phyloP scores from a whole-genome alignment of 2,329 filamentous ascomycete genomes.

The Ilyonectria mors-panacis region DNA sequence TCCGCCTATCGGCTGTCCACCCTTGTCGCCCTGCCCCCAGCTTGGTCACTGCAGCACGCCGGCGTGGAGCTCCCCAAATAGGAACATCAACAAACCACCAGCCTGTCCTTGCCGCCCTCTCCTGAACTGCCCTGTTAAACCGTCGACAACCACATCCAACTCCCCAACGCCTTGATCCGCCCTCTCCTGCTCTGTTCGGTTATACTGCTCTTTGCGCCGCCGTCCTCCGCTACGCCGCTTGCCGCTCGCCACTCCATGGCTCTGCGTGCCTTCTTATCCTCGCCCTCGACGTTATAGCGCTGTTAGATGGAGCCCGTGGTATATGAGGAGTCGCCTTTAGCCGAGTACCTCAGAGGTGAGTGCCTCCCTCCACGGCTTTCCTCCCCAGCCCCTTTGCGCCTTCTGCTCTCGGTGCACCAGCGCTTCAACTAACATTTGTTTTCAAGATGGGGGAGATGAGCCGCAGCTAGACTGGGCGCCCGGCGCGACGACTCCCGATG shows the following conservation, averaged over 20 bases:
- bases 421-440: conserved; percentile 4
- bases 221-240: conserved; percentile 18
- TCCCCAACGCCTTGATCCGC: conserved; percentile 18
- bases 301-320: conserved; percentile 84
- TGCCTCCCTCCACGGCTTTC: not conserved
- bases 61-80: conserved; percentile 48
- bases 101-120: conserved; percentile 41
- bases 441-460: conserved; percentile 64
- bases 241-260: conserved; percentile 48
- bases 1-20: conserved; percentile 19
- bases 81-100: conserved; percentile 46
- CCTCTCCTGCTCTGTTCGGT: conserved; percentile 11
- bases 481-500: conserved; percentile 55
- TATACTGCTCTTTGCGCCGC: conserved; percentile 2
- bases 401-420: not conserved
- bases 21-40: conserved; percentile 27
- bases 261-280: conserved; percentile 46
- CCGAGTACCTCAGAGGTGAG: conserved; percentile 89
- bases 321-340: conserved; percentile 88
- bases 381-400: conserved; percentile 1
- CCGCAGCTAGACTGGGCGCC: conserved; percentile 63
- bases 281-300: conserved; percentile 48
- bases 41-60: conserved; percentile 35
- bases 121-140: conserved; percentile 39
- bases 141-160: conserved; percentile 33